Evolutionary conservation across 495 filamentous ascomycete species (phyloP), one percentile per base, ranked within the genome.

Genomic region (Immersiella caudata): DNA sequence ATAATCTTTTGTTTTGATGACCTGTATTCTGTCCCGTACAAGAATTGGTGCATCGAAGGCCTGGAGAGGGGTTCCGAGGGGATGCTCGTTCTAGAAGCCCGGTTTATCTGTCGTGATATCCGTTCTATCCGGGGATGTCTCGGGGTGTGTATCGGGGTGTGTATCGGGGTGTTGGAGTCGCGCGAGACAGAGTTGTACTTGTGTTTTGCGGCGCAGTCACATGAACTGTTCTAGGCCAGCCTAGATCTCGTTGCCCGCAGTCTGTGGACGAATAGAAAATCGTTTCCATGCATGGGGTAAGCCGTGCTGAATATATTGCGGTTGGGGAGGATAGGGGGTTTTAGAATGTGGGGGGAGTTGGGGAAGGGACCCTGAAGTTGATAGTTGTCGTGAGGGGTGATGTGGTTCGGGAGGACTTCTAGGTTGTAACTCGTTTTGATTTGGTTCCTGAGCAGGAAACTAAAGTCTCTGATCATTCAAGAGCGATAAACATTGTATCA

Each of bases 1-100:
- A 33, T 46, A 61, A 46, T 40, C 29, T 57, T 56, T 56, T 56
- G 25, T 56, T 56, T 56, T 56, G 25, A 24, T 56, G 40, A 46
- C 5, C 9, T n/a, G 11, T 56, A 12, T 57, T 24, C 54, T 54
- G 51, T 54, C 51, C 0, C 18, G 20, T 54, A 24, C 8, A 8
- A 21, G 5, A 52, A 52, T 3, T 3, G 18, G 12, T 52, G 18
- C 49, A 5, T 14, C 29, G 29, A n/a, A n/a, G n/a, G n/a, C n/a
- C n/a, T n/a, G n/a, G n/a, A n/a, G n/a, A 33, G 29, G 29, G 8
- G 29, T 3, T 33, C 29, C 29, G 29, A 33, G 29, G 29, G 29
- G 29, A 33, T 4, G 29, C 29, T 33, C 8, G 29, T 33, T 33
- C 29, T 8, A 3, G 8, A 8, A 33, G 8, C 3, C 29, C 3